Base-by-base conservation (phyloP, 352 stramenopile genomes). In the Phytophthora europaea region DNA sequence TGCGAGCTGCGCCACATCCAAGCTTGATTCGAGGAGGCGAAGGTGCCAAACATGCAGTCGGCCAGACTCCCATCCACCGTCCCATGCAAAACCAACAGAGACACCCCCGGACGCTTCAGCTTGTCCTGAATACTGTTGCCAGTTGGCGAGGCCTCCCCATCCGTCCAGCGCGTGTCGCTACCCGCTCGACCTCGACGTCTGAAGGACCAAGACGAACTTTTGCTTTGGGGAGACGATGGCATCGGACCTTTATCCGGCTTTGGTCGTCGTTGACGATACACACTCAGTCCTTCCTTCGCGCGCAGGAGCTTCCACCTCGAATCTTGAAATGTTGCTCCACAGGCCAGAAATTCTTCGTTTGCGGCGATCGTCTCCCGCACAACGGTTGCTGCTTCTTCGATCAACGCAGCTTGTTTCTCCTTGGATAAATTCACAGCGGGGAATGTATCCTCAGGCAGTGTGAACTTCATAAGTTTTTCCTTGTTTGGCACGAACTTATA, bases 311-410 rank as follows among this genome's bases (percentile, higher is more conserved):
- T 76, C 80, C 80, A 90, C 23, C 80, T 51, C 6, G 71, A 36
- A 33, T 47, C 57, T 16, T 66, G 66, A 51, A 90, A 61, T 18
- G 36, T 40, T 3, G 66, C 64, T 68, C 70, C 65, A 1, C 59
- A 63, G 1, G 75, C 65, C 8, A 83, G 50, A 64, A 76, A 83
- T 23, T 68, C 65, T 56, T 82, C 70, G 56, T 86, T 78, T 15
- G 66, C 71, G 16, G 62, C 69, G 13, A 88, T 47, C 53, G 79
- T 87, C 60, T 88, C 79, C 20, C 57, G 70, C 8, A 90, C 69
- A 16, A 90, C 74, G 23, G 69, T 63, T 9, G 79, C 55, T 0
- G 80, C 79, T 56, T 88, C 80, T 33, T 79, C 58, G 26, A 72
- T 61, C 40, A 88, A 56, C 43, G 64, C 72, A 6, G 66, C 61